Percentiles rank a stretch among this genome's conserved stretches.
phyloP scores from a whole-genome alignment of 805 yeast species.

The Starmerella cellae region DNA sequence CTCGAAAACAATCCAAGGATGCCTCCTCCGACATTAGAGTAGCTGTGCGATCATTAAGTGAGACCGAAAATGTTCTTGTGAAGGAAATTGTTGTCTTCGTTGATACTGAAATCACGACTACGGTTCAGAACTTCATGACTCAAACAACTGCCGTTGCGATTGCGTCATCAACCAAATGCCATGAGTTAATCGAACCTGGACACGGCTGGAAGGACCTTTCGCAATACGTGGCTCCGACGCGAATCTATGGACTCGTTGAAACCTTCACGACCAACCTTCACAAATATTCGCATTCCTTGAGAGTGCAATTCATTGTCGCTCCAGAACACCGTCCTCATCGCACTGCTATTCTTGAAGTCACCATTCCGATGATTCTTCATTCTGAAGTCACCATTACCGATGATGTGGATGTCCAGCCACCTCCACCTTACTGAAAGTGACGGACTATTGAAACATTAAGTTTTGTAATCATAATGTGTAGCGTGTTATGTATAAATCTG shows the following conservation, averaged over 20 bases:
- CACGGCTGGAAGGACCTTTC: conserved; percentile 7
- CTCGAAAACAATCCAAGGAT: neutral
- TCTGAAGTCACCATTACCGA: conserved; percentile 3
- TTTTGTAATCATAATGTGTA: too few relatives aligned
- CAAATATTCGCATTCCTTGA: conserved; percentile 3
- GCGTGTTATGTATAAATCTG: too few relatives aligned
- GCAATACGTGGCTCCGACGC: neutral
- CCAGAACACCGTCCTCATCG: conserved; percentile 2
- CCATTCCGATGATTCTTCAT: conserved; percentile 1
- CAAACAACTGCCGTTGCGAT: conserved; percentile 1
- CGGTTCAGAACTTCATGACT: neutral
- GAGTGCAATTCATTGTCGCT: conserved; percentile 3
- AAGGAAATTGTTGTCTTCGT: conserved; percentile 7
- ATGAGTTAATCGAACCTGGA: neutral
- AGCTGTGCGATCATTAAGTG: neutral
- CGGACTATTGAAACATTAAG: neutral
- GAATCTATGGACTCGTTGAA: conserved; percentile 9
- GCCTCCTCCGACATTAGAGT: conserved; percentile 1
- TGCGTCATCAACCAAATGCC: conserved; percentile 1
- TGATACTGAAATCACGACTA: conserved; percentile 6
- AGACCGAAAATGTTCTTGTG: neutral
- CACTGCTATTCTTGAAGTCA: conserved; percentile 1
- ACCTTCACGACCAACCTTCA: conserved; percentile 7
- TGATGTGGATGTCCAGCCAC: neutral
- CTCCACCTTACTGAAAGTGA: neutral